Evolutionary conservation across 2,329 filamentous ascomycete species (phyloP), one percentile per base, ranked within the genome.

Genomic region (Diaporthe capsici): DNA sequence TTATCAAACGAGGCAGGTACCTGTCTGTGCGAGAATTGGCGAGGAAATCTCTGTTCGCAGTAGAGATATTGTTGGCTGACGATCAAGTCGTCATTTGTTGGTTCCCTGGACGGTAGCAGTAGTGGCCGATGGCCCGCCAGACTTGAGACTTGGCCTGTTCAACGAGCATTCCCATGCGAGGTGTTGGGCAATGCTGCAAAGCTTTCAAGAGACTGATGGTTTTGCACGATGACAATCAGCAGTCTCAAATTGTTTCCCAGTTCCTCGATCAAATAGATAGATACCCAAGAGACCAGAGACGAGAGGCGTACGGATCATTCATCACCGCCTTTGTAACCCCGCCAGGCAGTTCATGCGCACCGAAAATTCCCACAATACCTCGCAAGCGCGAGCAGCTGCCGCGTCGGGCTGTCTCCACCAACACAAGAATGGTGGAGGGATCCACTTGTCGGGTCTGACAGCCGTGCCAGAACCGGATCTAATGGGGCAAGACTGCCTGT

Each of bases 401-500:
- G 73, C 70, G 73, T 37, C 47, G 47, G 63, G 72, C 51, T 71
- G 75, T 72, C 65, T 72, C 53, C 68, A 75, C 68, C 42, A 51
- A 44, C 68, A 58, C 55, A 51, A 58, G 60, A 67, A 75, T 72
- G 75, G 65, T 58, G 70, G 63, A 58, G 44, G 37, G 37, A 53
- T 73, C 74, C 75, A 74, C 71, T 42, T 20, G 47, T 53, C 34
- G 65, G 58, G 55, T 39, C 68, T 75, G 75, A 67, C 73, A 73
- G 75, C 73, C 68, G 73, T 73, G 75, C 70, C 73, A 77, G 60
- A 37, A 73, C 65, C 63, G 70, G 70, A 53, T 72, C 71, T 53
- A 55, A 63, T 63, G 57, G 74, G 73, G 70, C 60, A 71, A 65
- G 31, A 55, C 73, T 51, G 76, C 73, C 76, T 73, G 57, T 72